Conservation (phyloP, 2,329 filamentous ascomycete genomes). For the Trichoderma citrinoviride region DNA sequence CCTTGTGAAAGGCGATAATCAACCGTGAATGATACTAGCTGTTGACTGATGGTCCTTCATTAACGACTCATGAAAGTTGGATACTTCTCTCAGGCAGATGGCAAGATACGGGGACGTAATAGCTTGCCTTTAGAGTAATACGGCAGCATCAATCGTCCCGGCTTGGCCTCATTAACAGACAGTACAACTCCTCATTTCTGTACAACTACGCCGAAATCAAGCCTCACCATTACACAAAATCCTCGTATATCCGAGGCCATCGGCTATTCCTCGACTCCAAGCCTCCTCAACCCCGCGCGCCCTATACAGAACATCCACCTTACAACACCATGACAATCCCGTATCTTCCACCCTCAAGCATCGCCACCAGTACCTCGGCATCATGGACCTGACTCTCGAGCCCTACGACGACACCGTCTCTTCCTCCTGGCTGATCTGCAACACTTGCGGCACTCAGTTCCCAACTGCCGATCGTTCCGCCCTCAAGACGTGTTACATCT, state of each 20-base stretch:
- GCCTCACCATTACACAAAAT: neutral
- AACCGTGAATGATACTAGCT: too few relatives aligned
- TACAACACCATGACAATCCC: neutral
- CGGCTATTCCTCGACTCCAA: neutral
- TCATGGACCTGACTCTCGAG: slow-evolving; percentile 22
- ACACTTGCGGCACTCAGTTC: slow-evolving; percentile 68
- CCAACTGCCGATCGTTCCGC: slow-evolving; percentile 42
- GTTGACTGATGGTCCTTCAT: too few relatives aligned
- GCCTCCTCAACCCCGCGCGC: slow-evolving; percentile 16
- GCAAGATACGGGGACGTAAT: neutral
- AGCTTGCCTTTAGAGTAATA: neutral
- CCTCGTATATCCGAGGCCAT: neutral
- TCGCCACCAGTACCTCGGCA: neutral
- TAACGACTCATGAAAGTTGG: too few relatives aligned
- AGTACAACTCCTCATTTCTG: neutral
- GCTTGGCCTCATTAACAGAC: neutral
- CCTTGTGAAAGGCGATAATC: too few relatives aligned
- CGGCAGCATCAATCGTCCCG: neutral
- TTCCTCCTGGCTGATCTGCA: slow-evolving; percentile 53
- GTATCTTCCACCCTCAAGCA: neutral
- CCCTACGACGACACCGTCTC: slow-evolving; percentile 16
- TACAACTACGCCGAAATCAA: too few relatives aligned
- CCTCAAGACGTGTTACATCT: slow-evolving; percentile 63
- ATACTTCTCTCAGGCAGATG: neutral
- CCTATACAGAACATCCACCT: neutral